Percentiles rank a stretch among this genome's conserved stretches.
Evolutionary conservation across 768 basidiomycete species (phyloP).

Genomic region (Galerina sulciceps): DNA sequence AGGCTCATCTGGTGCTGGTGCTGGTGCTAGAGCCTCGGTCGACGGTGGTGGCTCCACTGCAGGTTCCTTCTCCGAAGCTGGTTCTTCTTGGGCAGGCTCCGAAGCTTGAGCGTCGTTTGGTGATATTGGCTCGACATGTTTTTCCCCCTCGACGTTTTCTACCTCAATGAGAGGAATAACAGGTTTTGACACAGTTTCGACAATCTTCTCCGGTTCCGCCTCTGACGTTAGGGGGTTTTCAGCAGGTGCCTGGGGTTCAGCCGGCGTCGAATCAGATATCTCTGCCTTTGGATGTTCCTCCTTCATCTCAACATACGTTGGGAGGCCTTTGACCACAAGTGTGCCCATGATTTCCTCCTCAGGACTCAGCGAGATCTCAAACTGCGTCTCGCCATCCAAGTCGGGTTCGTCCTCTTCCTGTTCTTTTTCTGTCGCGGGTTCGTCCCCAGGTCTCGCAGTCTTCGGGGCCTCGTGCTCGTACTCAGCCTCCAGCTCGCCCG

Average conservation of each 20-base stretch:
- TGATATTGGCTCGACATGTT: neutral
- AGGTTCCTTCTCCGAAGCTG: neutral
- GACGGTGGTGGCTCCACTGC: no score
- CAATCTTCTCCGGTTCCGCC: neutral
- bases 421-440: neutral
- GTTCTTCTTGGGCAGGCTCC: neutral
- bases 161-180: neutral
- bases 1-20: neutral
- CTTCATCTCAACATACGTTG: neutral
- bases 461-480: slow-evolving; percentile 16
- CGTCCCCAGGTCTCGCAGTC: slow-evolving; percentile 10
- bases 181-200: neutral
- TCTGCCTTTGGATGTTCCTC: neutral
- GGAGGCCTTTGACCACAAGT: neutral
- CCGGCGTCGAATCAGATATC: neutral
- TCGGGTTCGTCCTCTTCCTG: slow-evolving; percentile 15
- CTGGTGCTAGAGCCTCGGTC: neutral
- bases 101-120: neutral
- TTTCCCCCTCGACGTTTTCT: neutral
- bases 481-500: slow-evolving; percentile 20
- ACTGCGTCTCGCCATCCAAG: slow-evolving; percentile 10
- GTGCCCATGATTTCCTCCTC: slow-evolving; percentile 15
- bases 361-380: slow-evolving; percentile 20
- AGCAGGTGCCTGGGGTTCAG: neutral
- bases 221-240: neutral